Percentiles rank a stretch among this genome's conserved stretches.
Conservation (phyloP, 2,329 filamentous ascomycete species). For the Sphaerulina musiva region DNA sequence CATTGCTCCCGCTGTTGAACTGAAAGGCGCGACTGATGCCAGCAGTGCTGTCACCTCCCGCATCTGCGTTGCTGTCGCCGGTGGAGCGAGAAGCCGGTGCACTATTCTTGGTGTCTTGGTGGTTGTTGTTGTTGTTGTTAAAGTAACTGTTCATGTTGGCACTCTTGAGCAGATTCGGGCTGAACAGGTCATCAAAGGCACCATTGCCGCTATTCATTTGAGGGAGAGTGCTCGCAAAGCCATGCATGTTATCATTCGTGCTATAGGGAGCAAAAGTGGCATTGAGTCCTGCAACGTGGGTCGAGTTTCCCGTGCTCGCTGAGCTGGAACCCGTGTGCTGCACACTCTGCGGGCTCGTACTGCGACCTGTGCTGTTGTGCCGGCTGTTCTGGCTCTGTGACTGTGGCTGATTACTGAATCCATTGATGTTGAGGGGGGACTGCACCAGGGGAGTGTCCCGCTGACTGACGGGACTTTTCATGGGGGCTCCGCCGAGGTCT, state of each 20-base stretch:
- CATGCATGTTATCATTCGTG: constrained; percentile 32
- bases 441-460: constrained; percentile 23
- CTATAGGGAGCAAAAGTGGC: constrained; percentile 28
- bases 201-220: constrained; percentile 28
- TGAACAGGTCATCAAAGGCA: constrained; percentile 54
- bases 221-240: constrained; percentile 31
- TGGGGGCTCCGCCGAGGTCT: constrained; percentile 16
- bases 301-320: constrained; percentile 24
- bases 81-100: constrained; percentile 1
- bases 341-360: constrained; percentile 33
- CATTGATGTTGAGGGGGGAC: constrained; percentile 17
- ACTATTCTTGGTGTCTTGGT: neutral
- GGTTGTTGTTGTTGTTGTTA: neutral
- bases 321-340: constrained; percentile 21
- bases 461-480: constrained; percentile 37
- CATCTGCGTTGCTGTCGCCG: constrained; percentile 26
- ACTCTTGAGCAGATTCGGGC: constrained; percentile 47
- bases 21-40: constrained; percentile 45
- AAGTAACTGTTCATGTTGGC: constrained; percentile 35
- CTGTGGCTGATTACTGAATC: constrained; percentile 8
- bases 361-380: constrained; percentile 27
- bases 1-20: constrained; percentile 43
- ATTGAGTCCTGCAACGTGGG: constrained; percentile 15
- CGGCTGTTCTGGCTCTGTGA: constrained; percentile 14
- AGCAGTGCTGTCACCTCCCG: constrained; percentile 39